Base-by-base conservation (phyloP, 331 rosid species). In the Malus hybrid region DNA sequence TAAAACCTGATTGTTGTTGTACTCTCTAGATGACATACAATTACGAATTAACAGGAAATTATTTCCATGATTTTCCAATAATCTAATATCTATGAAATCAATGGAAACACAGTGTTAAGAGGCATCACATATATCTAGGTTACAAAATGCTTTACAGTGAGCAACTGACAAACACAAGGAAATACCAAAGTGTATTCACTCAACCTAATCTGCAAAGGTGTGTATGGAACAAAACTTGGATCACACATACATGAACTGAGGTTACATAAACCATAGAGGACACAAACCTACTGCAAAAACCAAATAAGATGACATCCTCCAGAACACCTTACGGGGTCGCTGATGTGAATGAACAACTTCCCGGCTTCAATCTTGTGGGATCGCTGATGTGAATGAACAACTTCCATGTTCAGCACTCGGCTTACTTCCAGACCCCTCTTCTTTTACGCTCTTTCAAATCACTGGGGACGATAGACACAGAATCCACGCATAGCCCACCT, bases 401-500 rank as follows among this genome's bases (percentile, higher is more conserved):
- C 77, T 79, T 60, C 70, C 82, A 60, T 74, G 77, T 66, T 53
- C 66, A 44, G 48, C 64, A 33, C 39, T 19, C 71, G 72, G 82
- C 84, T 19, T 82, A 86, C 84, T 83, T 89, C 82, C 78, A 75
- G 78, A 79, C 28, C 66, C 88, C 87, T 71, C 75, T 80, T 71
- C 87, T 75, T 81, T 73, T 89, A 24, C 71, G 84, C 61, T 85
- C 88, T 80, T 78, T 85, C 81, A 89, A 82, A 78, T 84, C 53
- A 81, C 93, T 88, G 22, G 96, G 97, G 71, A 87, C 76, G 63
- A 92, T 88, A 57, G 77, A 88, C 76, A 92, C 89, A 70, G 93
- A 86, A 86, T 92, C 97, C 66, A 88, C 93, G 74, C 97, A 92
- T 70, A 89, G 87, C 60, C 93, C 97, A 22, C 96, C 96, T 87